Evolutionary conservation across 140 eudicot species (phyloP).

Genomic region (Senecio squalidus): DNA sequence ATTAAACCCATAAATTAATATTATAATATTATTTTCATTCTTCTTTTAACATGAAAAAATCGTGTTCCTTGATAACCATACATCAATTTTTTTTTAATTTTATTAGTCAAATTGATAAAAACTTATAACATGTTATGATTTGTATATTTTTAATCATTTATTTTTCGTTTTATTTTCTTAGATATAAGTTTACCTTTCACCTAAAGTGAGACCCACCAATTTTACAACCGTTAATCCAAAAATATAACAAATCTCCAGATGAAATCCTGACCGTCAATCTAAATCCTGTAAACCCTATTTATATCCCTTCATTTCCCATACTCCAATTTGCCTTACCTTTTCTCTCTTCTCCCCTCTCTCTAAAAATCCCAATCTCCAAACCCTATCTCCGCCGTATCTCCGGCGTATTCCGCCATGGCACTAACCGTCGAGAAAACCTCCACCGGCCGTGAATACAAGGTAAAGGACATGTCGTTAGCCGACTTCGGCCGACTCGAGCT

Average conservation of each 20-base stretch:
- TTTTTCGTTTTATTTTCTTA: no score
- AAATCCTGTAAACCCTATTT: slow-evolving; percentile 27
- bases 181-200: no score
- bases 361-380: slow-evolving; percentile 13
- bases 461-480: slow-evolving; percentile 89
- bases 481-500: slow-evolving; percentile 87
- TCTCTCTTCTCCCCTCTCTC: not conserved
- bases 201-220: slow-evolving; percentile 9
- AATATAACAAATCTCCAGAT: slow-evolving; percentile 7
- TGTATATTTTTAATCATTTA: no score
- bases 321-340: slow-evolving; percentile 25
- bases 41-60: no score
- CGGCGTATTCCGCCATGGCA: slow-evolving; percentile 45
- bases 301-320: slow-evolving; percentile 31
- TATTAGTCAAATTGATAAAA: no score
- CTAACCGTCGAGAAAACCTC: slow-evolving; percentile 72
- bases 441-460: slow-evolving; percentile 87
- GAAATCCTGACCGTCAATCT: slow-evolving; percentile 25
- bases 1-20: no score
- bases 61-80: no score
- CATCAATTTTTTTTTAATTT: no score
- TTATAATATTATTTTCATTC: no score
- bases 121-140: no score
- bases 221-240: not conserved
- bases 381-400: not conserved